Percentiles rank a stretch among this genome's conserved stretches.
These are phyloP conservation scores for Fusarium sp. DNA, from an alignment of 2,329 filamentous ascomycete species.

Conservation along the genomic window DNA sequence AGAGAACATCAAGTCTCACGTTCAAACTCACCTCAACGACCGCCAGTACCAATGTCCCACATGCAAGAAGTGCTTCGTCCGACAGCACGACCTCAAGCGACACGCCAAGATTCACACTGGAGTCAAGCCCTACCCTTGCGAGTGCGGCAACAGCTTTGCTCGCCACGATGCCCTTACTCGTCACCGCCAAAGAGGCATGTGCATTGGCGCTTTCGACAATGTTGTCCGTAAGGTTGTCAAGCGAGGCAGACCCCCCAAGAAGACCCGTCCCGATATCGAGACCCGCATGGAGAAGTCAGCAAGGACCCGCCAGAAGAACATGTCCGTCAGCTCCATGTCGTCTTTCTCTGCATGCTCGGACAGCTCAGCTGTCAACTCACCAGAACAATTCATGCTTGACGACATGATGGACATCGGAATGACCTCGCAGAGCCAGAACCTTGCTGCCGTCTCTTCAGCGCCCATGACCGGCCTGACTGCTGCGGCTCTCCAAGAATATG, in stretches of 20 bases:
- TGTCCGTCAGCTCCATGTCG: slow-evolving; percentile 62
- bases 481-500: slow-evolving; percentile 53
- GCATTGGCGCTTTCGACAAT: slow-evolving; percentile 92
- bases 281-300: slow-evolving; percentile 69
- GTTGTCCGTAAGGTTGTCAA: slow-evolving; percentile 71
- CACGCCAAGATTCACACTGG: slow-evolving; percentile 98
- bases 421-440: slow-evolving; percentile 44
- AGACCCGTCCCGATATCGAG: slow-evolving; percentile 70
- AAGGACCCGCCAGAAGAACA: slow-evolving; percentile 68
- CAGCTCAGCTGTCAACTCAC: slow-evolving; percentile 67
- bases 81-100: slow-evolving; percentile 96
- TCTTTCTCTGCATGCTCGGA: slow-evolving; percentile 71
- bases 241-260: slow-evolving; percentile 71
- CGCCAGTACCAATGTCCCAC: slow-evolving; percentile 94
- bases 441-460: slow-evolving; percentile 61
- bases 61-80: slow-evolving; percentile 95
- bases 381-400: slow-evolving; percentile 63
- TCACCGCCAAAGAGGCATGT: slow-evolving; percentile 96
- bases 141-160: slow-evolving; percentile 94
- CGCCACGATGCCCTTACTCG: slow-evolving; percentile 94
- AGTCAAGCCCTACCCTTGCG: slow-evolving; percentile 94
- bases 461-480: slow-evolving; percentile 54
- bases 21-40: slow-evolving; percentile 97
- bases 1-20: slow-evolving; percentile 98
- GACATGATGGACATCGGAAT: slow-evolving; percentile 62